phyloP scores from a whole-genome alignment of 495 filamentous ascomycete genomes.

The Tuber umbilicatum region DNA sequence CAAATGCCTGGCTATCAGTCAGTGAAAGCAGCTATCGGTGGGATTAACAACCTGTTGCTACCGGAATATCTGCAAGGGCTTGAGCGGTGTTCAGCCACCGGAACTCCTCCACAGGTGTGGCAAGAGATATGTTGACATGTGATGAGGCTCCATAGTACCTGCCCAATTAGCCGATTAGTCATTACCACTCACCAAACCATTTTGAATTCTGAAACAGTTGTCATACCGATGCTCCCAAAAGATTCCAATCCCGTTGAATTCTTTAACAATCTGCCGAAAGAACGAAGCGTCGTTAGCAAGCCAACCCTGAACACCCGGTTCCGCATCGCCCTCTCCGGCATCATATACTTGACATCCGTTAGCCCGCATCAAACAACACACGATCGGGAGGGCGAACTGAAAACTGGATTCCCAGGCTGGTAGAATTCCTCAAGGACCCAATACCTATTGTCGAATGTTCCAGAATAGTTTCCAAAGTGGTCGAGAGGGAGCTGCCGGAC shows the following conservation, averaged over 20 bases:
- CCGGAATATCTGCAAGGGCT: slow-evolving; percentile 49
- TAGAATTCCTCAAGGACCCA: slow-evolving; percentile 52
- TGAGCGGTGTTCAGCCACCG: slow-evolving; percentile 50
- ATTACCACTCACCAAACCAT: background rate
- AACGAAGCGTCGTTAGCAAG: slow-evolving; percentile 41
- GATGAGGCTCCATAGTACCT: slow-evolving; percentile 53
- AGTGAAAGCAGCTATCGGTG: slow-evolving; percentile 48
- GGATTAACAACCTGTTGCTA: slow-evolving; percentile 47
- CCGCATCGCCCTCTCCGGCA: slow-evolving; percentile 48
- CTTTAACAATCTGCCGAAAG: slow-evolving; percentile 46
- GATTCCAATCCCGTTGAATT: slow-evolving; percentile 52
- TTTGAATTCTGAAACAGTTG: background rate
- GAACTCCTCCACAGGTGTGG: slow-evolving; percentile 49
- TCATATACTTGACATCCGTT: slow-evolving; percentile 45
- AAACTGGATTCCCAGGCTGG: slow-evolving; percentile 49
- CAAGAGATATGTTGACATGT: slow-evolving; percentile 47
- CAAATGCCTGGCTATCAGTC: slow-evolving; percentile 50
- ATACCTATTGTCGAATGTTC: slow-evolving; percentile 52
- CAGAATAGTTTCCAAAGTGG: slow-evolving; percentile 44
- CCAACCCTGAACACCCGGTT: slow-evolving; percentile 22
- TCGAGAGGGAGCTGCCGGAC: slow-evolving; percentile 47
- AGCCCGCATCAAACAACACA: background rate
- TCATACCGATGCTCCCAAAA: slow-evolving; percentile 59
- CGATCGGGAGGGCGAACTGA: slow-evolving; percentile 29
- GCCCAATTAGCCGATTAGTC: slow-evolving; percentile 10